These are phyloP conservation scores for Aspergillus sojae DNA, from an alignment of 2,329 filamentous ascomycete species.

Conservation along the genomic window DNA sequence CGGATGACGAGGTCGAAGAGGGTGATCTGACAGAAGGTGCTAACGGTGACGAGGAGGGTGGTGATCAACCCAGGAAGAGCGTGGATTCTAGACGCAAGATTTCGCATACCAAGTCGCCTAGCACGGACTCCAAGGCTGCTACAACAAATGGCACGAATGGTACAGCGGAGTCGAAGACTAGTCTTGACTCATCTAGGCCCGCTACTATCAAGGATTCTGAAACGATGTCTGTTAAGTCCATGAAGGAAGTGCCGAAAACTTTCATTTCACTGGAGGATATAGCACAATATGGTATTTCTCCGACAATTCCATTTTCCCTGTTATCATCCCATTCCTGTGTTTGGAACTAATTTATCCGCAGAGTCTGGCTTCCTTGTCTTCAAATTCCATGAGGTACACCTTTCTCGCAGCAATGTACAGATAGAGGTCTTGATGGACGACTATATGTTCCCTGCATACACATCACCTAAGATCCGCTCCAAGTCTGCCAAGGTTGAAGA, in stretches of 20 bases:
- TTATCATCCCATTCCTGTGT: background rate
- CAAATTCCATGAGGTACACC: conserved; percentile 85
- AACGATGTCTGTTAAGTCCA: conserved; percentile 46
- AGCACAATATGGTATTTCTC: conserved; percentile 66
- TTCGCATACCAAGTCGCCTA: conserved; percentile 31
- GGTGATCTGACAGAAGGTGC: conserved; percentile 50
- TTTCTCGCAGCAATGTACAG: conserved; percentile 73
- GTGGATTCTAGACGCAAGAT: conserved; percentile 31
- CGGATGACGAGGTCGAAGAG: conserved; percentile 66
- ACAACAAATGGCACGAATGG: conserved; percentile 42
- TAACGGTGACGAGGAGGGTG: conserved; percentile 21
- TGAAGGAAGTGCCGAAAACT: conserved; percentile 70
- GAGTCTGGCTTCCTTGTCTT: conserved; percentile 94
- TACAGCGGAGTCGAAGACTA: conserved; percentile 25
- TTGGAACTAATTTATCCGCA: conserved; percentile 30
- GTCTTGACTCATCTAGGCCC: conserved; percentile 41
- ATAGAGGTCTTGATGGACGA: conserved; percentile 93
- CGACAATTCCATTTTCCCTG: background rate
- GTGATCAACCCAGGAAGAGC: conserved; percentile 31
- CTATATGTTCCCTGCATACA: conserved; percentile 87
- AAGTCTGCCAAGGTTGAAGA: conserved; percentile 79
- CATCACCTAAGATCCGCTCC: conserved; percentile 73
- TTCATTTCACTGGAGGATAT: conserved; percentile 79
- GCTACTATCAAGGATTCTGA: conserved; percentile 49
- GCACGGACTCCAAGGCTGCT: conserved; percentile 33